Evolutionary conservation across 257 asterid species (phyloP).

Genomic region (Ajuga chamaepitys): DNA sequence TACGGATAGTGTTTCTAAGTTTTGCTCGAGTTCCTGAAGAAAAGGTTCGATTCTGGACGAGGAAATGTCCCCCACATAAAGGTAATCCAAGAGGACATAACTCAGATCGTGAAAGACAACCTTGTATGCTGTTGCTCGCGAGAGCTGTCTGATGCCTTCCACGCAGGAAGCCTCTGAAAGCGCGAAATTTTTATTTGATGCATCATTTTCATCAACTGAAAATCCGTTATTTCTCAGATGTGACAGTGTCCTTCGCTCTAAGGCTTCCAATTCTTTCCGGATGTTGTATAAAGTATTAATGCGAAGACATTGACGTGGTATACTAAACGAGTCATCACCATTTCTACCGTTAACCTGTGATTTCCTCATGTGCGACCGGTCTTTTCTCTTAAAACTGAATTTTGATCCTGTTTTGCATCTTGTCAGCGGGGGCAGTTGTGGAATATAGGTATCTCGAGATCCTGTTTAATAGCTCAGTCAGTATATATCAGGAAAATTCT

Average conservation of each 20-base stretch:
- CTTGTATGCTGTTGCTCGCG: constrained; percentile 71
- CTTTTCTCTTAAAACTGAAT: constrained; percentile 68
- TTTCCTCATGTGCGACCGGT: constrained; percentile 41
- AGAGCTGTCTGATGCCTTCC: constrained; percentile 74
- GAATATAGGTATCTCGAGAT: constrained; percentile 50
- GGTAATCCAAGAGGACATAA: constrained; percentile 50
- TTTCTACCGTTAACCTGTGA: constrained; percentile 29
- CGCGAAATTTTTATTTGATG: constrained; percentile 41
- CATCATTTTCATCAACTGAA: constrained; percentile 28
- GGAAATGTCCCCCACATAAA: constrained; percentile 57
- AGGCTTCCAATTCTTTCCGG: constrained; percentile 63
- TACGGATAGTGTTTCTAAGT: constrained; percentile 59
- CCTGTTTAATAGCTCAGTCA: constrained; percentile 41
- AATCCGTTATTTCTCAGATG: constrained; percentile 49
- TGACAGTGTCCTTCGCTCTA: constrained; percentile 49
- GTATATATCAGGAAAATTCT: background rate
- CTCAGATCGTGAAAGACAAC: constrained; percentile 63
- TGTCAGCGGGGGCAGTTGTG: constrained; percentile 60
- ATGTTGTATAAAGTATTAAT: constrained; percentile 66
- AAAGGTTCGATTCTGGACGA: constrained; percentile 83
- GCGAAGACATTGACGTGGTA: constrained; percentile 61
- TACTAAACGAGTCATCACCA: constrained; percentile 34
- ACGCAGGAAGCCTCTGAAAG: constrained; percentile 56
- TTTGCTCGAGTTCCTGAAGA: constrained; percentile 72
- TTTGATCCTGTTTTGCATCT: constrained; percentile 60